phyloP scores from a whole-genome alignment of 768 basidiomycete species.

The Suillus bovinus region DNA sequence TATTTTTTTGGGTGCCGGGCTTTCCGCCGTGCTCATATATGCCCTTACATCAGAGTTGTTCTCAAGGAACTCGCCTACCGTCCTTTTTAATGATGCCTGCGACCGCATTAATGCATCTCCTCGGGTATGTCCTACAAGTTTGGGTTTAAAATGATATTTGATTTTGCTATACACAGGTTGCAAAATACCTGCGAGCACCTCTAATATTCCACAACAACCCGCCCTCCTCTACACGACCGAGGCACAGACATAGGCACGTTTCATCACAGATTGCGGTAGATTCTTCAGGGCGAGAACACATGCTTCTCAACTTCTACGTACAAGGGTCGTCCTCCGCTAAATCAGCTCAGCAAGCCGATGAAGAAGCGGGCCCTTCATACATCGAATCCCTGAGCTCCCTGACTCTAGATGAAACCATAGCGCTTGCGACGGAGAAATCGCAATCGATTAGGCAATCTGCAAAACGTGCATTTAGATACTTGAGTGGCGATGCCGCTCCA shows the following conservation, averaged over 20 bases:
- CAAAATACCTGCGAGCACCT: constrained; percentile 66
- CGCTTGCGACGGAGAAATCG: constrained; percentile 45
- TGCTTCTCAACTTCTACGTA: constrained; percentile 83
- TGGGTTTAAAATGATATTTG: not conserved
- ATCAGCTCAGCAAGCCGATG: constrained; percentile 32
- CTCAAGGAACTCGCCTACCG: constrained; percentile 86
- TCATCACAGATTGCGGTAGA: constrained; percentile 78
- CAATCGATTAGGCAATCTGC: constrained; percentile 47
- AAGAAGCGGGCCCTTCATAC: constrained; percentile 30
- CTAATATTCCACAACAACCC: constrained; percentile 81
- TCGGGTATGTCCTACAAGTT: constrained; percentile 34
- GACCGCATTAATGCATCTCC: constrained; percentile 48
- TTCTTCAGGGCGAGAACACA: constrained; percentile 73
- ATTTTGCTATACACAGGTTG: constrained; percentile 45
- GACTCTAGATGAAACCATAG: constrained; percentile 55
- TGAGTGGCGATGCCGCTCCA: constrained; percentile 61
- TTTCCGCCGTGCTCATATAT: constrained; percentile 73
- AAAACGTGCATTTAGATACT: constrained; percentile 65
- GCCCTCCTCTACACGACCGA: constrained; percentile 70
- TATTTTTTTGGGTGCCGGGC: constrained; percentile 74
- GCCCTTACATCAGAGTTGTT: constrained; percentile 82
- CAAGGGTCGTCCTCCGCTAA: constrained; percentile 55
- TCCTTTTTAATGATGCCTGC: constrained; percentile 66
- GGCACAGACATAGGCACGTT: constrained; percentile 82
- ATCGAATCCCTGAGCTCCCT: constrained; percentile 51